A percentile compares a stretch with the other conserved stretches of the same genome.
Conservation (phyloP, 192 early-diverging fungal genomes). For the Fimicolochytrium jonesii region DNA sequence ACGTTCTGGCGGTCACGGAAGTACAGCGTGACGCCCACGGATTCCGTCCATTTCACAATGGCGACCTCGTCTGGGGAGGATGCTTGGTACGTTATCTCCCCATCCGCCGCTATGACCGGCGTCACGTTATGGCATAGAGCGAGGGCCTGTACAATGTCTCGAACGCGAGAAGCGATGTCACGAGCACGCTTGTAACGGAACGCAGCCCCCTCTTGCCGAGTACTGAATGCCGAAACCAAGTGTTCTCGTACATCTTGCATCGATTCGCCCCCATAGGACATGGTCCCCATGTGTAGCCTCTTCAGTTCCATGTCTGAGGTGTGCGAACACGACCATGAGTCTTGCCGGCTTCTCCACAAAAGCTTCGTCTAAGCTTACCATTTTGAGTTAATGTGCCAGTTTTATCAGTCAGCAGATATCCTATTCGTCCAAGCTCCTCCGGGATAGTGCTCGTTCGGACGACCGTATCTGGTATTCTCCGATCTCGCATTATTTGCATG, state of each 20-base stretch:
- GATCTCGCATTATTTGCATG: constrained; percentile 81
- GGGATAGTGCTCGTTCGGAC: constrained; percentile 93
- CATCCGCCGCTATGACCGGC: constrained; percentile 54
- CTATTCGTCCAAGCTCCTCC: constrained; percentile 91
- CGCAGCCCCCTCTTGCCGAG: constrained; percentile 14
- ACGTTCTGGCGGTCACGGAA: constrained; percentile 71
- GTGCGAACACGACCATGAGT: not conserved
- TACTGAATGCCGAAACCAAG: constrained; percentile 40
- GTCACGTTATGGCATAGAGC: constrained; percentile 92
- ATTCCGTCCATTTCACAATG: constrained; percentile 87
- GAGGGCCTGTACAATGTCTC: constrained; percentile 84
- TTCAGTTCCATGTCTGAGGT: constrained; percentile 86
- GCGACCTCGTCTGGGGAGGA: constrained; percentile 96
- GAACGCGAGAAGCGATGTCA: constrained; percentile 79
- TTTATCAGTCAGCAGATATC: constrained; percentile 91
- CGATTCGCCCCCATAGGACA: constrained; percentile 84
- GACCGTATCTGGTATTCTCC: constrained; percentile 77
- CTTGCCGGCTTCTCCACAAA: not conserved
- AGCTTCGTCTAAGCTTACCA: constrained; percentile 46
- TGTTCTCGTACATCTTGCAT: constrained; percentile 83
- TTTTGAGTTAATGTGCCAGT: constrained; percentile 95
- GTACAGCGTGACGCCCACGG: constrained; percentile 77
- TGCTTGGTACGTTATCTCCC: constrained; percentile 79
- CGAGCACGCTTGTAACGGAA: constrained; percentile 58
- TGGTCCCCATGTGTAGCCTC: constrained; percentile 91